phyloP scores from a whole-genome alignment of 148 eudicot species.

The Amaranthus hypochondriacus region DNA sequence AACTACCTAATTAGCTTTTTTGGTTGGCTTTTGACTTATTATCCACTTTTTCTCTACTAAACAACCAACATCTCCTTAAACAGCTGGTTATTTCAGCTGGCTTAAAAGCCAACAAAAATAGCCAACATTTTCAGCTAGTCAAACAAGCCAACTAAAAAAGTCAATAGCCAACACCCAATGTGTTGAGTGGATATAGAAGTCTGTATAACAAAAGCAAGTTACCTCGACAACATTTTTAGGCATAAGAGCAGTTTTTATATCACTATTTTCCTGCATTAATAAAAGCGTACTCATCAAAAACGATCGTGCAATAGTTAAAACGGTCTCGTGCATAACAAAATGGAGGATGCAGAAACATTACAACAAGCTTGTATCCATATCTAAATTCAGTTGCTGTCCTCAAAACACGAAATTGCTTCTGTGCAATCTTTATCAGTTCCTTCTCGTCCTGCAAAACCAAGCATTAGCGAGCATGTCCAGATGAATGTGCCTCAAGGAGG shows the following conservation, averaged over 20 bases:
- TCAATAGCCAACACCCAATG: no score
- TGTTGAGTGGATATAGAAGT: no score
- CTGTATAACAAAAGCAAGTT: slow-evolving; percentile 3
- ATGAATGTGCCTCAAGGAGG: neutral
- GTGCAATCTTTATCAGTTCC: slow-evolving; percentile 71
- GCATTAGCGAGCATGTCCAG: neutral
- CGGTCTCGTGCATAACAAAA: neutral
- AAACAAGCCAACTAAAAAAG: no score
- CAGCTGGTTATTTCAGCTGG: no score
- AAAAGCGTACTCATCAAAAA: slow-evolving; percentile 14
- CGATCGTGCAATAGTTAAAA: neutral
- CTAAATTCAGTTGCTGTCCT: slow-evolving; percentile 68
- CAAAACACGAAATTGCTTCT: slow-evolving; percentile 63
- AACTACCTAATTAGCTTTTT: no score
- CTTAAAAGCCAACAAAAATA: no score
- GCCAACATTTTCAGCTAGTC: no score
- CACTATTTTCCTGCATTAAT: slow-evolving; percentile 61
- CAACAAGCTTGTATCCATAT: slow-evolving; percentile 95
- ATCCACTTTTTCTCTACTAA: no score
- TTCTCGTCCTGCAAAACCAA: slow-evolving; percentile 70
- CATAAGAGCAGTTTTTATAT: slow-evolving; percentile 64
- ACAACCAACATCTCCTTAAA: no score
- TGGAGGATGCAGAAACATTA: slow-evolving; percentile 37
- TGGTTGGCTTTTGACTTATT: no score
- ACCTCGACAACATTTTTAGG: slow-evolving; percentile 80